Conservation (phyloP, 352 stramenopile species). For the Phytophthora tubulina region DNA sequence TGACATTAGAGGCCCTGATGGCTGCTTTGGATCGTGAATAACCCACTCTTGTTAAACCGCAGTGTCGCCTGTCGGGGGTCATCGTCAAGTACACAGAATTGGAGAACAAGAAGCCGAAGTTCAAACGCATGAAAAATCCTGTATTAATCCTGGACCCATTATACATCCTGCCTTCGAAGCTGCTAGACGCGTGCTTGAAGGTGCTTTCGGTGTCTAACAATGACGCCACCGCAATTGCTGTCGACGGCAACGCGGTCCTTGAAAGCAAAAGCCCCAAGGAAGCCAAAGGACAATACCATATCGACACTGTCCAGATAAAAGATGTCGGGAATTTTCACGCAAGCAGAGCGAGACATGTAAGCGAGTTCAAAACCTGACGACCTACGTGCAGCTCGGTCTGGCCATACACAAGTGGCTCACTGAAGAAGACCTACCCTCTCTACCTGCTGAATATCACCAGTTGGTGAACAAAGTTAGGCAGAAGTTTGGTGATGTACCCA, state of each 20-base stretch:
- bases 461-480: background rate
- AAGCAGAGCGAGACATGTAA: conserved; percentile 20
- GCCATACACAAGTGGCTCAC: conserved; percentile 5
- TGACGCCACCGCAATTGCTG: background rate
- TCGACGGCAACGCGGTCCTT: background rate
- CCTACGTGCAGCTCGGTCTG: background rate
- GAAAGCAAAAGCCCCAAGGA: background rate
- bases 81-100: background rate
- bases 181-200: conserved; percentile 21
- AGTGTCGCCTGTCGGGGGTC: conserved; percentile 1
- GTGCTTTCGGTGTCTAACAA: conserved; percentile 1
- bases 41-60: background rate
- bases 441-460: background rate
- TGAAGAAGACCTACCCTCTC: background rate
- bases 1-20: conserved; percentile 15
- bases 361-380: background rate
- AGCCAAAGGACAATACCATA: background rate
- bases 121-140: conserved; percentile 28
- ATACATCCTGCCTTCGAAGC: conserved; percentile 20
- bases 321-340: conserved; percentile 9
- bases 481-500: background rate
- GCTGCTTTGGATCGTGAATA: background rate
- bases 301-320: background rate
- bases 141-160: conserved; percentile 30
- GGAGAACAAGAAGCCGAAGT: conserved; percentile 10